phyloP scores from a whole-genome alignment of 108 stramenopile genomes.

The Fistulifera pelliculosa region DNA sequence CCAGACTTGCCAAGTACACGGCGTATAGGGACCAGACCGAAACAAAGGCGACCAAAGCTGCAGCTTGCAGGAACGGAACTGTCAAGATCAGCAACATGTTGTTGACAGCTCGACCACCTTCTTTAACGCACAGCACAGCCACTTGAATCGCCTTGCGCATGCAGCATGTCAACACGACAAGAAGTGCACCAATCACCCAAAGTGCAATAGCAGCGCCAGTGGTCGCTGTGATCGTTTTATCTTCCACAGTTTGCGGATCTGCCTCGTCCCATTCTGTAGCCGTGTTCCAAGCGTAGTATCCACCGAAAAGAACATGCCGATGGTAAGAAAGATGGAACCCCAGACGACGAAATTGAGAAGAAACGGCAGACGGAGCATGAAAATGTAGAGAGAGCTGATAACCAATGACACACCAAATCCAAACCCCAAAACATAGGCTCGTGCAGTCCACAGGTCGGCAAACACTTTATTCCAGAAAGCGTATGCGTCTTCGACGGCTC shows the following conservation, averaged over 20 bases:
- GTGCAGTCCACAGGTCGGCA: constrained; percentile 41
- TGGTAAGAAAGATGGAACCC: constrained; percentile 58
- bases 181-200: constrained; percentile 44
- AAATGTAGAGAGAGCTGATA: constrained; percentile 62
- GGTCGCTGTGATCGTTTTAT: constrained; percentile 38
- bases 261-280: constrained; percentile 42
- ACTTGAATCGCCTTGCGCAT: constrained; percentile 78
- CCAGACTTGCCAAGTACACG: constrained; percentile 67
- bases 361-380: constrained; percentile 71
- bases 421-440: constrained; percentile 64
- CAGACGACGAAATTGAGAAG: constrained; percentile 74
- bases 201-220: constrained; percentile 38
- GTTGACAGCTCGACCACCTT: constrained; percentile 70
- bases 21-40: constrained; percentile 48
- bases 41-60: constrained; percentile 55
- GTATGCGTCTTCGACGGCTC: constrained; percentile 21
- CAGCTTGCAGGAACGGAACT: constrained; percentile 68
- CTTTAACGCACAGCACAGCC: constrained; percentile 81
- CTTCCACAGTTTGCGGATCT: constrained; percentile 28
- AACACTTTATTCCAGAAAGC: constrained; percentile 46
- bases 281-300: constrained; percentile 31
- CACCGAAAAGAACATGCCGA: constrained; percentile 54
- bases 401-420: constrained; percentile 68
- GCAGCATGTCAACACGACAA: constrained; percentile 57
- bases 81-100: constrained; percentile 68